A percentile compares a stretch with the other conserved stretches of the same genome.
Conservation (phyloP, 371 early-diverging fungal species). For the Smittium mucronatum region DNA sequence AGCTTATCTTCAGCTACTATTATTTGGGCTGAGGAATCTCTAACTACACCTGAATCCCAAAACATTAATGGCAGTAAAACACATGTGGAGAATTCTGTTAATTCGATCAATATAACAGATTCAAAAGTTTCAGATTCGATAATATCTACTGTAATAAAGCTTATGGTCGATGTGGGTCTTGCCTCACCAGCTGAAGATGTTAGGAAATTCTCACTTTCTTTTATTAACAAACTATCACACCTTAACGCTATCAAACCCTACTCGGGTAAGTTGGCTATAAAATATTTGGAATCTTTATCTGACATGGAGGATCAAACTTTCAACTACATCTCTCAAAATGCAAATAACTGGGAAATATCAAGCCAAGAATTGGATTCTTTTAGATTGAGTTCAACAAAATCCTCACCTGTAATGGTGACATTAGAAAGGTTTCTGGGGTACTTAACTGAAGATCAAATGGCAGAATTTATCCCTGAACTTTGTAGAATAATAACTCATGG, state of each 20-base stretch:
- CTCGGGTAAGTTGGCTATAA: conserved; percentile 52
- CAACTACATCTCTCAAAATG: conserved; percentile 85
- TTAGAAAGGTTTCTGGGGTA: conserved; percentile 64
- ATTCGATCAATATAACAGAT: background rate
- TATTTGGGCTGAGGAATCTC: conserved; percentile 56
- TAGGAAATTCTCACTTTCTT: conserved; percentile 61
- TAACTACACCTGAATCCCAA: background rate
- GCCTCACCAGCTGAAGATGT: conserved; percentile 78
- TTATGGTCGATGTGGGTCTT: conserved; percentile 71
- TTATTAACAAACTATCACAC: conserved; percentile 67
- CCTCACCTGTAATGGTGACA: conserved; percentile 56
- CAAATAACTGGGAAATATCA: conserved; percentile 72
- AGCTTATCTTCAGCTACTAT: conserved; percentile 66
- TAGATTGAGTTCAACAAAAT: conserved; percentile 42
- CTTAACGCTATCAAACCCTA: conserved; percentile 58
- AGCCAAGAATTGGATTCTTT: conserved; percentile 71
- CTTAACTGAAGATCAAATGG: conserved; percentile 46
- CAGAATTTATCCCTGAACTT: conserved; percentile 49
- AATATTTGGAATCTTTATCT: conserved; percentile 68
- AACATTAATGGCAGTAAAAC: background rate
- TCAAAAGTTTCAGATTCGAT: conserved; percentile 26
- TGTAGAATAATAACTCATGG: conserved; percentile 62
- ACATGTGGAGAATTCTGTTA: background rate
- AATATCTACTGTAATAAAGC: conserved; percentile 58
- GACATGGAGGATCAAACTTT: conserved; percentile 56